Conservation (phyloP, 345 rosid genomes). For the Salix koriyanagi region DNA sequence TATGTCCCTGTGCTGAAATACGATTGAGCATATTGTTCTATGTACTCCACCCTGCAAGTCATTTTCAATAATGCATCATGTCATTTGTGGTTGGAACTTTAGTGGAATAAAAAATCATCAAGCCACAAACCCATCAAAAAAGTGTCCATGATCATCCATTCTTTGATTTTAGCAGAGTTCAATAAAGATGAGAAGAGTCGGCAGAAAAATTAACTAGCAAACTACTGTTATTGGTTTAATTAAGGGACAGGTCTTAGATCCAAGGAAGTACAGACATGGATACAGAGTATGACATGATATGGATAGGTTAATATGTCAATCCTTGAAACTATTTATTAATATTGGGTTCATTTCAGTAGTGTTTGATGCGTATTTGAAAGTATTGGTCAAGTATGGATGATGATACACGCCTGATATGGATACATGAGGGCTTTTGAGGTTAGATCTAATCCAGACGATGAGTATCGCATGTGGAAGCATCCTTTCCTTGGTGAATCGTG, state of each 20-base stretch:
- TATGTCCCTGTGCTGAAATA: constrained; percentile 65
- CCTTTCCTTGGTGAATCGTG: neutral
- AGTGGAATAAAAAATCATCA: neutral
- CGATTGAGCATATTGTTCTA: constrained; percentile 73
- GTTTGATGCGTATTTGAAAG: neutral
- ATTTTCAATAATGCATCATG: neutral
- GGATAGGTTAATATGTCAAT: neutral
- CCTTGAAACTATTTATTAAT: neutral
- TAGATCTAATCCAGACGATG: neutral
- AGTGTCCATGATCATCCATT: neutral
- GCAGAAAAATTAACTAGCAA: neutral
- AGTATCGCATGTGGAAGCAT: neutral
- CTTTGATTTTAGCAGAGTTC: neutral
- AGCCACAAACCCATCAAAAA: neutral
- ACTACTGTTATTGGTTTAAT: neutral
- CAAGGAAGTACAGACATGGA: neutral
- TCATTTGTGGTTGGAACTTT: neutral
- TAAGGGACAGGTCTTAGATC: too few relatives aligned
- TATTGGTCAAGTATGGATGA: neutral
- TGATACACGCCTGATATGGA: neutral
- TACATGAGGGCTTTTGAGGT: neutral
- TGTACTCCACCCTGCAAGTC: constrained; percentile 61
- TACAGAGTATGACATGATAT: neutral
- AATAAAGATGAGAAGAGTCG: neutral
- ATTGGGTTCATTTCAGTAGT: neutral